A percentile compares a stretch with the other conserved stretches of the same genome.
These are phyloP conservation scores for Heliosperma pusillum DNA, from an alignment of 148 eudicot genomes.

Conservation along the genomic window DNA sequence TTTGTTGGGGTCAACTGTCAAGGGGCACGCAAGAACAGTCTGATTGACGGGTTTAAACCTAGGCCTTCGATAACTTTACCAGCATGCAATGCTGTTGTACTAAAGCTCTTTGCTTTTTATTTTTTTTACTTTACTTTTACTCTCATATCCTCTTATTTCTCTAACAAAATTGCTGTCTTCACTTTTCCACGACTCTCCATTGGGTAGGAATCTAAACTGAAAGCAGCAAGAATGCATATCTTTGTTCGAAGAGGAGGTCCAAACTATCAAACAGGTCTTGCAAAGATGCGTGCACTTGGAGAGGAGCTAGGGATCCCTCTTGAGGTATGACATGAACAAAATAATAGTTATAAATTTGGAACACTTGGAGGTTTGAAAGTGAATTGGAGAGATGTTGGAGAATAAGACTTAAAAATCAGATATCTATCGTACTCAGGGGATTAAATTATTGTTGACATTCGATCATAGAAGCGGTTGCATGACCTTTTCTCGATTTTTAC, in stretches of 20 bases:
- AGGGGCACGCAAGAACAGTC: neutral
- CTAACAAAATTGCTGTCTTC: neutral
- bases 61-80: neutral
- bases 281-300: conserved; percentile 72
- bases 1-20: neutral
- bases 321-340: conserved; percentile 45
- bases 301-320: conserved; percentile 66
- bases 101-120: neutral
- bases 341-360: too few species aligned
- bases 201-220: conserved; percentile 61
- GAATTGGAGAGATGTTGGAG: too few species aligned
- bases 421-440: too few species aligned
- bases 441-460: too few species aligned
- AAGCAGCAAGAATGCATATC: conserved; percentile 75
- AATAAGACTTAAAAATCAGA: too few species aligned
- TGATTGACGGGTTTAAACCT: too few species aligned
- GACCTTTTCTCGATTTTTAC: too few species aligned
- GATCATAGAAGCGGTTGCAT: too few species aligned
- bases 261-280: conserved; percentile 74
- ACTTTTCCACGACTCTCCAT: neutral
- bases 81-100: neutral
- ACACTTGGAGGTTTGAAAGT: too few species aligned
- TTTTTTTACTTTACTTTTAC: neutral
- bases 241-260: conserved; percentile 90
- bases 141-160: neutral